phyloP scores from a whole-genome alignment of 2,329 filamentous ascomycete species.

The Neospermospora avenae region DNA sequence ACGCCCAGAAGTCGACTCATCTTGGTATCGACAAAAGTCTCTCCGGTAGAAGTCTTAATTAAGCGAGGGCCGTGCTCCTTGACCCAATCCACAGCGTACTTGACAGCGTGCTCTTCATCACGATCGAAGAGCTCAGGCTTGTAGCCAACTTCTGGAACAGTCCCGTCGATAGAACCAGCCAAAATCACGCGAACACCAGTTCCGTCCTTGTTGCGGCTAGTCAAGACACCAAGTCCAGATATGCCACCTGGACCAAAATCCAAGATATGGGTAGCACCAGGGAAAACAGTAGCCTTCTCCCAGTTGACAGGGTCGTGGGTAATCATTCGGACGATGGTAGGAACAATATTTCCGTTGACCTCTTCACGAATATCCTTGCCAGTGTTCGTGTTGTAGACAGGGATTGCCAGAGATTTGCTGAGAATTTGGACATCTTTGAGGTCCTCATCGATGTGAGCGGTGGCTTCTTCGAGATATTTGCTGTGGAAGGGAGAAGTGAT shows the following conservation, averaged over 20 bases:
- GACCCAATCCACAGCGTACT: slow-evolving; percentile 95
- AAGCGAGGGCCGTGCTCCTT: slow-evolving; percentile 94
- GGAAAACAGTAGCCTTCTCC: slow-evolving; percentile 92
- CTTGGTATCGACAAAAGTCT: slow-evolving; percentile 94
- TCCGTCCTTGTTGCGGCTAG: slow-evolving; percentile 98
- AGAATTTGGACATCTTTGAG: slow-evolving; percentile 78
- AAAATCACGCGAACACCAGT: slow-evolving; percentile 96
- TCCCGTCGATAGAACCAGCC: slow-evolving; percentile 88
- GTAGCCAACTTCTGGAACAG: slow-evolving; percentile 88
- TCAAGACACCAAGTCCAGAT: slow-evolving; percentile 91
- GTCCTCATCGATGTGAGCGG: slow-evolving; percentile 79
- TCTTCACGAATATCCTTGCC: slow-evolving; percentile 77
- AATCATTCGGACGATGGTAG: slow-evolving; percentile 84
- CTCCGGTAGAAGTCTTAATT: slow-evolving; percentile 81
- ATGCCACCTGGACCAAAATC: slow-evolving; percentile 97
- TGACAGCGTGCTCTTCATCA: slow-evolving; percentile 90
- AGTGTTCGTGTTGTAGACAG: slow-evolving; percentile 87
- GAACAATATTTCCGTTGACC: slow-evolving; percentile 75
- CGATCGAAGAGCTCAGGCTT: slow-evolving; percentile 97
- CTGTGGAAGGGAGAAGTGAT: slow-evolving; percentile 99
- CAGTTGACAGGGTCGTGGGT: slow-evolving; percentile 92
- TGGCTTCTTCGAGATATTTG: slow-evolving; percentile 82
- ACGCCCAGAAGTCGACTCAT: slow-evolving; percentile 85
- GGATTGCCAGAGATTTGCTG: slow-evolving; percentile 69
- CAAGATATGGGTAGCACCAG: slow-evolving; percentile 85